Conservation (phyloP, 2,329 filamentous ascomycete genomes). For the Chaetomiaceae sp. region DNA sequence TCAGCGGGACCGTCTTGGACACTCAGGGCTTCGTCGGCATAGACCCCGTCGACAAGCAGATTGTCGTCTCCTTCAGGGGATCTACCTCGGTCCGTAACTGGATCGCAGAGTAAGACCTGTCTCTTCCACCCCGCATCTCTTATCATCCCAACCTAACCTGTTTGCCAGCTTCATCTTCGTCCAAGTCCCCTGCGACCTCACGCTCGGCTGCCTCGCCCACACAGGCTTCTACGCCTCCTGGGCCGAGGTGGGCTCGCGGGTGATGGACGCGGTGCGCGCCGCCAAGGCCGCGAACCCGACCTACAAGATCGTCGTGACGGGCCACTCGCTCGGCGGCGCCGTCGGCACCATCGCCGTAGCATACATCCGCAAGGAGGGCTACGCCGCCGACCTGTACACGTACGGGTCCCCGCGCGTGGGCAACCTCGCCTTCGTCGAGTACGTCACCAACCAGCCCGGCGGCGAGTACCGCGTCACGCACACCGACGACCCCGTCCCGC, state of each 20-base stretch:
- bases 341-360: constrained; percentile 57
- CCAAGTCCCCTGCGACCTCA: constrained; percentile 35
- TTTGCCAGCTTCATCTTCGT: constrained; percentile 37
- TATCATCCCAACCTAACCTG: background rate
- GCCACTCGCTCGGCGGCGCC: constrained; percentile 66
- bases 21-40: constrained; percentile 49
- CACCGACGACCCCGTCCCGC: constrained; percentile 61
- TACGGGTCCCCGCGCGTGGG: constrained; percentile 65
- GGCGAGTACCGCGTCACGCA: constrained; percentile 63
- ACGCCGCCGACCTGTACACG: constrained; percentile 54
- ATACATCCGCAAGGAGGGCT: constrained; percentile 47
- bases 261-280: constrained; percentile 40
- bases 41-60: constrained; percentile 45
- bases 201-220: constrained; percentile 48
- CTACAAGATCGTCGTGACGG: constrained; percentile 55
- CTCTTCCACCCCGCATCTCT: constrained; percentile 30
- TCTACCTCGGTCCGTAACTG: constrained; percentile 57
- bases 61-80: constrained; percentile 59
- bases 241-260: constrained; percentile 44
- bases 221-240: constrained; percentile 57
- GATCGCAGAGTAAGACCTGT: constrained; percentile 45
- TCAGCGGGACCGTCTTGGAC: constrained; percentile 24
- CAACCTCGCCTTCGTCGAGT: constrained; percentile 50
- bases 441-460: constrained; percentile 49
- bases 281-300: constrained; percentile 44